phyloP scores from a whole-genome alignment of 345 rosid genomes.

The Lumnitzera racemosa region DNA sequence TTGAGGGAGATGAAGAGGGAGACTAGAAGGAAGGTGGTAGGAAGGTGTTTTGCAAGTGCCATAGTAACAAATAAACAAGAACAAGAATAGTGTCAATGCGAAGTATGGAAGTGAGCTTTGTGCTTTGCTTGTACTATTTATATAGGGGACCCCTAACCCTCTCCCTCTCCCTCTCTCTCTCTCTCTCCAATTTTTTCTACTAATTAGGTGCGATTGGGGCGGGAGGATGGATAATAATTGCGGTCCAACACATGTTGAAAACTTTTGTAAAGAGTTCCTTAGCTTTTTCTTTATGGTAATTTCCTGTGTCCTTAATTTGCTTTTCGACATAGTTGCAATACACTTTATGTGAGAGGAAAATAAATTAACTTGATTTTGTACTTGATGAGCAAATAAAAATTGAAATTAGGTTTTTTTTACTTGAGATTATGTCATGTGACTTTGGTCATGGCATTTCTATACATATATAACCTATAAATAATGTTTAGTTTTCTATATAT shows the following conservation, averaged over 20 bases:
- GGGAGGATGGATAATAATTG: constrained; percentile 13
- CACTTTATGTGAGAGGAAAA: background rate
- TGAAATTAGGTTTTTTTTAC: no score
- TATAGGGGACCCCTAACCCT: background rate
- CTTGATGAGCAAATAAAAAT: no score
- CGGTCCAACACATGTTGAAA: constrained; percentile 10
- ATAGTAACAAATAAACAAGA: constrained; percentile 12
- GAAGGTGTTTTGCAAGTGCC: background rate
- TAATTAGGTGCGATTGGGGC: constrained; percentile 19
- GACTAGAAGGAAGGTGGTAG: constrained; percentile 4
- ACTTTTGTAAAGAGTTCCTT: constrained; percentile 4
- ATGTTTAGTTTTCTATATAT: no score
- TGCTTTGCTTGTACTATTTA: constrained; percentile 19
- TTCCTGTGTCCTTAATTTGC: background rate
- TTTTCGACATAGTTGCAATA: background rate
- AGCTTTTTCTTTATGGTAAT: background rate
- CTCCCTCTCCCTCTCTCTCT: background rate
- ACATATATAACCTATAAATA: no score
- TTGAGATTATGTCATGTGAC: no score
- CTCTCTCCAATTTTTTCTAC: constrained; percentile 7
- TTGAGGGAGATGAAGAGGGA: constrained; percentile 10
- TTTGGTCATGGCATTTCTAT: no score
- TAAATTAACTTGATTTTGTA: background rate
- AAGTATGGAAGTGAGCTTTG: constrained; percentile 4
- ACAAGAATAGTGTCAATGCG: constrained; percentile 1